These are phyloP conservation scores for Selenicereus undatus DNA, from an alignment of 148 eudicot species.

Conservation along the genomic window DNA sequence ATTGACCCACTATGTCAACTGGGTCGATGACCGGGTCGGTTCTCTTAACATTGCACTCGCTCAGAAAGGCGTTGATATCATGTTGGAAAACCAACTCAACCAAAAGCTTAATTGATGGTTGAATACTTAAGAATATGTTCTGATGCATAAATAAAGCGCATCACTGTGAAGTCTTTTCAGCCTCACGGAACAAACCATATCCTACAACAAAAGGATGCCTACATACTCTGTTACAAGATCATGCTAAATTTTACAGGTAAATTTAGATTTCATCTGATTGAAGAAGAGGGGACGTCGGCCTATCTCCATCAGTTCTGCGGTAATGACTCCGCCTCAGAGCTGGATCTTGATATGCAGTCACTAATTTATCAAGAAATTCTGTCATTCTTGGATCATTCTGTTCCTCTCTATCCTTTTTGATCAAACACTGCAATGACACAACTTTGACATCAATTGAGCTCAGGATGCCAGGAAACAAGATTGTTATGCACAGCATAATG, in stretches of 20 bases:
- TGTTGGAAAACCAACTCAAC: no score
- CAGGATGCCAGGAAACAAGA: background rate
- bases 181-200: background rate
- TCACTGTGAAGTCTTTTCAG: no score
- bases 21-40: no score
- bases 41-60: background rate
- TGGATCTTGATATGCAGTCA: constrained; percentile 76
- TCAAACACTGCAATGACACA: constrained; percentile 52
- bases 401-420: constrained; percentile 65
- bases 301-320: constrained; percentile 28
- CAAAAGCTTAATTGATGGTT: no score
- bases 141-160: no score
- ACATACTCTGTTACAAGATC: background rate
- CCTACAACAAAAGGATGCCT: background rate
- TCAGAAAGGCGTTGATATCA: no score
- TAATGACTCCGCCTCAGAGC: constrained; percentile 44
- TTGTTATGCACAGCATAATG: no score
- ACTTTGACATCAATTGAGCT: background rate
- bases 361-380: constrained; percentile 57
- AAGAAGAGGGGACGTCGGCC: constrained; percentile 55
- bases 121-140: no score
- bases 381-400: constrained; percentile 52
- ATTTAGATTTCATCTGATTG: constrained; percentile 26
- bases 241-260: background rate
- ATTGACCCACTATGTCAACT: no score